Base-by-base conservation (phyloP, 2,329 filamentous ascomycete species). In the Arthrobotrys iridis region DNA sequence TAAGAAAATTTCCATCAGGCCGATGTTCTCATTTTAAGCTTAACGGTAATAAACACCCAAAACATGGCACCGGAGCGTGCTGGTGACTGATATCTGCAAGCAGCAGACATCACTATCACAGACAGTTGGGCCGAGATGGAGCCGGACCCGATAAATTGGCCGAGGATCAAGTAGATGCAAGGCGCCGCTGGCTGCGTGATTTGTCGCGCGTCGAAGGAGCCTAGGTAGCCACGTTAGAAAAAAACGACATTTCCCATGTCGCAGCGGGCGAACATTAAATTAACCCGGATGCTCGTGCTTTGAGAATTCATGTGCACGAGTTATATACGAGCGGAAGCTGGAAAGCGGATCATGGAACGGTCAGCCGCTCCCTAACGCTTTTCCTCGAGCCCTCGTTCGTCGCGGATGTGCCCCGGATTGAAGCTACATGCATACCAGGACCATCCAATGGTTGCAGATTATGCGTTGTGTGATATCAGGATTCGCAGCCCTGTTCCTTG, bases 381-480 rank as follows among this genome's bases (percentile, higher is more conserved):
- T 72, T 64, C 57, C 57, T 28, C 15, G 35, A 64, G 35, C 41
- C 50, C 68, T 73, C 48, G 60, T 65, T 74, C 68, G 43, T 57
- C 68, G 68, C 68, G 68, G 68, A 74, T 74, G 68, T 74, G 68
- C 60, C 52, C 68, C 68, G 68, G 50, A 55, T 65, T 33, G 40
- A 74, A 66, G 52, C 68, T 66, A 41, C 43, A 48, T 74, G 68
- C 68, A 74, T 66, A 63, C 26, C 40, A 55, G 10, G 11, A 37
- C 50, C 30, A 10, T 37, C 50, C 50, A 55, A 37, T 55, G 4
- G 60, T 62, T 74, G 68, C 60, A 66, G 52, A 57, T 55, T 66
- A 57, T 66, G 68, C 68, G 68, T 74, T 74, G 68, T 74, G 68
- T 60, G 60, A 66, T 66, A 71, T 41, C 66, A 13, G 50, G 68